These are phyloP conservation scores for Orbilia oligospora DNA, from an alignment of 2,329 filamentous ascomycete genomes.

Conservation along the genomic window DNA sequence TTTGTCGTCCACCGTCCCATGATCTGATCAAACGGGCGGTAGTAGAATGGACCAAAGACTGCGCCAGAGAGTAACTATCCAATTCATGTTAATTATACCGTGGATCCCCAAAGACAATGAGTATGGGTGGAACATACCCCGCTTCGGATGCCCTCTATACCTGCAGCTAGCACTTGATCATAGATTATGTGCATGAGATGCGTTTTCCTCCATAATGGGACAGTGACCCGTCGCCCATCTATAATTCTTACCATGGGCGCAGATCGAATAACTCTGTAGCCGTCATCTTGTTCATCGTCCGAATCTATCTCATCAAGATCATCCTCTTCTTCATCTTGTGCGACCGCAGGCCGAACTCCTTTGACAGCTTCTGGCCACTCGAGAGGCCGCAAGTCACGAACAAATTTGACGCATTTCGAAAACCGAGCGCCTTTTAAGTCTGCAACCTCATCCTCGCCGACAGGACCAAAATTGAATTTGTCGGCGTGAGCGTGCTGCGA, in stretches of 20 bases:
- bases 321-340: slow-evolving; percentile 35
- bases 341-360: slow-evolving; percentile 34
- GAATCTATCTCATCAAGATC: slow-evolving; percentile 46
- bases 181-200: slow-evolving; percentile 57
- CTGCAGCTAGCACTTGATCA: slow-evolving; percentile 49
- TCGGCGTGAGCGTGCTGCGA: slow-evolving; percentile 51
- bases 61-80: slow-evolving; percentile 46
- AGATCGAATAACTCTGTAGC: slow-evolving; percentile 47
- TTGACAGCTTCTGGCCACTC: slow-evolving; percentile 54
- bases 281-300: slow-evolving; percentile 57
- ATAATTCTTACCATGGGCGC: slow-evolving; percentile 21
- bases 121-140: slow-evolving; percentile 29
- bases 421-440: slow-evolving; percentile 45
- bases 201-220: slow-evolving; percentile 49
- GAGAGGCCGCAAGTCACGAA: slow-evolving; percentile 47
- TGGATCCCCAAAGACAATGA: background rate
- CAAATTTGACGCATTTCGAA: slow-evolving; percentile 55
- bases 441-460: slow-evolving; percentile 49
- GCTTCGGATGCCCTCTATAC: slow-evolving; percentile 50
- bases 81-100: slow-evolving; percentile 3
- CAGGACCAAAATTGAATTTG: slow-evolving; percentile 56
- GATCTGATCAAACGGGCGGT: slow-evolving; percentile 57
- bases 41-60: slow-evolving; percentile 56
- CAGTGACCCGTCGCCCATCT: slow-evolving; percentile 41
- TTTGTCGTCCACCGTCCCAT: slow-evolving; percentile 60